Percentiles rank a stretch among this genome's conserved stretches.
phyloP scores from a whole-genome alignment of 768 basidiomycete species.

The Sporobolomyces roseus region DNA sequence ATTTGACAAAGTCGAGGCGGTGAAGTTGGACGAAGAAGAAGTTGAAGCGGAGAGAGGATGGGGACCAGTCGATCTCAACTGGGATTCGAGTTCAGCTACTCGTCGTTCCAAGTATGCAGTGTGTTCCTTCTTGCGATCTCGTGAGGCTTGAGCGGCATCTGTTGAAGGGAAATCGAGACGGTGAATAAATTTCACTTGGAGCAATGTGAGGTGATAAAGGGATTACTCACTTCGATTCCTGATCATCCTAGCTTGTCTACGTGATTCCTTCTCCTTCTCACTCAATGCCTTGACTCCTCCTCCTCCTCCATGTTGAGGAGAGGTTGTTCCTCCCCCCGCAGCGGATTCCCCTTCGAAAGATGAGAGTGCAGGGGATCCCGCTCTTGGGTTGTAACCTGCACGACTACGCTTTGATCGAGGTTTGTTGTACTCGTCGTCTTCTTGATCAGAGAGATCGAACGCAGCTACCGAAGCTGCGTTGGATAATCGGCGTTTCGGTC shows the following conservation, averaged over 20 bases:
- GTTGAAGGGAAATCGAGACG: neutral
- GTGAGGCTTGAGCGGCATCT: conserved; percentile 41
- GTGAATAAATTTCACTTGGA: too few relatives aligned
- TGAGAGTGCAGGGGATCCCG: neutral
- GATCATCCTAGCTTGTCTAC: conserved; percentile 37
- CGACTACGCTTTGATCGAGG: conserved; percentile 11
- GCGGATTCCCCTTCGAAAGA: neutral
- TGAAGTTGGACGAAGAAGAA: neutral
- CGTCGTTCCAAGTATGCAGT: conserved; percentile 20
- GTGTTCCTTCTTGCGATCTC: conserved; percentile 42
- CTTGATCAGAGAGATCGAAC: conserved; percentile 13
- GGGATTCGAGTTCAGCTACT: conserved; percentile 30
- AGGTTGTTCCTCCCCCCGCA: too few relatives aligned
- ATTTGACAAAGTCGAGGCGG: neutral
- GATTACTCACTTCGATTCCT: conserved; percentile 35
- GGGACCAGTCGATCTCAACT: neutral
- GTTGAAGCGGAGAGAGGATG: conserved; percentile 3
- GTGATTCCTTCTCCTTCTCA: conserved; percentile 35
- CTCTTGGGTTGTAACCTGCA: neutral
- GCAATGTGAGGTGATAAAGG: conserved; percentile 24
- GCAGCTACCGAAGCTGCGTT: neutral
- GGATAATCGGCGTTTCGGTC: neutral
- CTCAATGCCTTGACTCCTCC: conserved; percentile 2
- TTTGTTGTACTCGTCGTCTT: neutral
- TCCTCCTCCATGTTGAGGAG: neutral